Conservation (phyloP, 352 stramenopile genomes). For the Phytopythium aichiense region DNA sequence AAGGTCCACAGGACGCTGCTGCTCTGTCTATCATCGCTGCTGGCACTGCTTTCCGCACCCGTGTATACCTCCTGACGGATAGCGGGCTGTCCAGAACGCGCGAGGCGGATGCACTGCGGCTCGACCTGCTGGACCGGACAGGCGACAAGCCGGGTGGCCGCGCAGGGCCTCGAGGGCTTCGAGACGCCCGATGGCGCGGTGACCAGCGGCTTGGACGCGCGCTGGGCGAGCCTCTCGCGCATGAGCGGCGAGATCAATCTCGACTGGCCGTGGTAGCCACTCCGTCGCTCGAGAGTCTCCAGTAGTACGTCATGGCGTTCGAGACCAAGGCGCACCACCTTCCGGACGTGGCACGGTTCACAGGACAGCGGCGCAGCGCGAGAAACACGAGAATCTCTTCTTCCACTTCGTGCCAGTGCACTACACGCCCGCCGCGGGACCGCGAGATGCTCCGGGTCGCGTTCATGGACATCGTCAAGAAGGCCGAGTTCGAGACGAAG, state of each 20-base stretch:
- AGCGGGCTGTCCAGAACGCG: too few species aligned
- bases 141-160: too few species aligned
- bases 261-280: slow-evolving; percentile 41
- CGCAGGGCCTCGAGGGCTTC: slow-evolving; percentile 53
- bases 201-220: slow-evolving; percentile 7
- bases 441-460: slow-evolving; percentile 34
- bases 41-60: too few species aligned
- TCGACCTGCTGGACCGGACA: slow-evolving; percentile 48
- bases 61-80: too few species aligned
- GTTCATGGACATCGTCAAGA: slow-evolving; percentile 42
- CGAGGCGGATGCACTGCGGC: slow-evolving; percentile 36
- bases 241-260: slow-evolving; percentile 56
- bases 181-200: slow-evolving; percentile 20
- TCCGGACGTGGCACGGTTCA: slow-evolving; percentile 42
- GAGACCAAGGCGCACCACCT: slow-evolving; percentile 61
- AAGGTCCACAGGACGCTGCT: too few species aligned
- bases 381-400: slow-evolving; percentile 49
- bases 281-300: slow-evolving; percentile 32
- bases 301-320: slow-evolving; percentile 33
- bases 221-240: slow-evolving; percentile 38
- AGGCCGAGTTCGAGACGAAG: slow-evolving; percentile 51
- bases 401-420: slow-evolving; percentile 63
- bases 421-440: slow-evolving; percentile 57
- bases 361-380: slow-evolving; percentile 34
- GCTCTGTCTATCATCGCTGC: too few species aligned